These are phyloP conservation scores for Colletotrichum sp. DNA, from an alignment of 2,329 filamentous ascomycete species.

Conservation along the genomic window DNA sequence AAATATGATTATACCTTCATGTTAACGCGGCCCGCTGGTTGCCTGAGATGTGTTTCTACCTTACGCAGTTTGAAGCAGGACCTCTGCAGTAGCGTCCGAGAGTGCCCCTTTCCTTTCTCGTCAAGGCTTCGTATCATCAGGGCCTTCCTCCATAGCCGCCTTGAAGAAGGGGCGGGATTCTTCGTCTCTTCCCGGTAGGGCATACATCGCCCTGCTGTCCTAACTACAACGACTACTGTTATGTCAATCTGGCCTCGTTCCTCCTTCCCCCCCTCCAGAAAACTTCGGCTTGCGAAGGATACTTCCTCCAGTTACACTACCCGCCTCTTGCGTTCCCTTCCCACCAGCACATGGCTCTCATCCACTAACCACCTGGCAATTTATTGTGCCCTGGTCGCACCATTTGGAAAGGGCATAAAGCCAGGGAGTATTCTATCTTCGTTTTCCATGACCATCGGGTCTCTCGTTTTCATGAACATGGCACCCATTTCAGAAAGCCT, in stretches of 20 bases:
- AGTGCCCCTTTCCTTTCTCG: neutral
- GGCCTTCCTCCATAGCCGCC: neutral
- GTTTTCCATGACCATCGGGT: neutral
- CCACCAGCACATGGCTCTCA: neutral
- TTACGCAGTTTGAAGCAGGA: neutral
- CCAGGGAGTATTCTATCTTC: neutral
- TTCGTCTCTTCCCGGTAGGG: neutral
- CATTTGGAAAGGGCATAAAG: neutral
- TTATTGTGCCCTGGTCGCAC: neutral
- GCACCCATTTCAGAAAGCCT: neutral
- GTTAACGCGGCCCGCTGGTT: neutral
- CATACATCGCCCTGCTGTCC: neutral
- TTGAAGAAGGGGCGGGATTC: neutral
- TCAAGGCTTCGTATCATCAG: neutral
- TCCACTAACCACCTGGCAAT: neutral
- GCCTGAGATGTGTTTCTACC: neutral
- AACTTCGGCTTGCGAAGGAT: neutral
- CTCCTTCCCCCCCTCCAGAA: neutral
- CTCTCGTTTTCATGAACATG: neutral
- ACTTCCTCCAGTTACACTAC: neutral
- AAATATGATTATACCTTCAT: neutral
- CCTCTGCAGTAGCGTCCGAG: neutral
- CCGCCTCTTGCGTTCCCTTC: neutral
- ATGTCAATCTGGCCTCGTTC: neutral
- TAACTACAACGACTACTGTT: neutral